Conservation (phyloP, 1,284 basidiomycete genomes). For the Termitomyces sp. region DNA sequence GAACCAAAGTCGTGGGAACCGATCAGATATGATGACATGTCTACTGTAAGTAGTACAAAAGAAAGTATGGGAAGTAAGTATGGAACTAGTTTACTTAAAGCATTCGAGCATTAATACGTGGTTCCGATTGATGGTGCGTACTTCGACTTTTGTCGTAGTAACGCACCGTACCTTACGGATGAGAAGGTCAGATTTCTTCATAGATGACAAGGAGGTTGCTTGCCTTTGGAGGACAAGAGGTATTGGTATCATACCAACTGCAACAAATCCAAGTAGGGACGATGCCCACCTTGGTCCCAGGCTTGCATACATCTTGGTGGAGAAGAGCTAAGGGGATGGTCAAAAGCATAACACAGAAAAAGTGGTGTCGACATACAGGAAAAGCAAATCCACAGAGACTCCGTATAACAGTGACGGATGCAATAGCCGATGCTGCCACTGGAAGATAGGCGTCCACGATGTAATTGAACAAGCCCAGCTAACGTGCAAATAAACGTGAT, state of each 20-base stretch:
- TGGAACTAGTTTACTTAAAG: too few species aligned
- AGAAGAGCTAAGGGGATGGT: constrained; percentile 39
- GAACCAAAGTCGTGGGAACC: neutral
- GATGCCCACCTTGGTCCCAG: constrained; percentile 54
- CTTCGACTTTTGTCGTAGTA: constrained; percentile 39
- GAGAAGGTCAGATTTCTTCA: neutral
- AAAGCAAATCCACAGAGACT: constrained; percentile 55
- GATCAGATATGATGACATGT: too few species aligned
- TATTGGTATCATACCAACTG: constrained; percentile 48
- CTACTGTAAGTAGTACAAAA: too few species aligned
- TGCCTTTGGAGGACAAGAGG: constrained; percentile 47
- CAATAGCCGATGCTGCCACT: constrained; percentile 56
- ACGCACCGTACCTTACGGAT: constrained; percentile 39
- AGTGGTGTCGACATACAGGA: constrained; percentile 36
- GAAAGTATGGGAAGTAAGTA: too few species aligned
- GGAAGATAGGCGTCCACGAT: constrained; percentile 55
- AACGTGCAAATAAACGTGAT: neutral
- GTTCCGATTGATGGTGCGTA: constrained; percentile 36
- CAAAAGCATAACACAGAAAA: neutral
- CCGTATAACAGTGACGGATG: constrained; percentile 50
- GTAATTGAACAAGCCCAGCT: constrained; percentile 52
- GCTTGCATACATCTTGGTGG: constrained; percentile 46
- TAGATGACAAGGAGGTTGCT: neutral
- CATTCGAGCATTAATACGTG: too few species aligned
- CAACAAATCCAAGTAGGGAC: constrained; percentile 47